Percentiles rank a stretch among this genome's conserved stretches.
phyloP scores from a whole-genome alignment of 2,329 filamentous ascomycete species.

The Colletotrichum godetiae region DNA sequence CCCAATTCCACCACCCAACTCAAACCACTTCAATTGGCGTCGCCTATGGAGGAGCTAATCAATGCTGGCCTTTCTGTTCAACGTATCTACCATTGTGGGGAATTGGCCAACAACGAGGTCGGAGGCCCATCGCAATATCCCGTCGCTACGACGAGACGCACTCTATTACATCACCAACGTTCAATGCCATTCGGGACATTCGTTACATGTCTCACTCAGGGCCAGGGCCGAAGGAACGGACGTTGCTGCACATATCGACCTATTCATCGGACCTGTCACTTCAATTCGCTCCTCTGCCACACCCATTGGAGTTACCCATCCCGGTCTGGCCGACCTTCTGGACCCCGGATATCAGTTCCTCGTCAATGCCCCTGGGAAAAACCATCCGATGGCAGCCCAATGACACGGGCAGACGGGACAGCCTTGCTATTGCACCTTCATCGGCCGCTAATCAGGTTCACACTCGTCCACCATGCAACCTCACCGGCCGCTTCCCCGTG shows the following conservation, averaged over 20 bases:
- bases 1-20: background rate
- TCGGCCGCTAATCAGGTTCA: conserved; percentile 27
- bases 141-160: conserved; percentile 7
- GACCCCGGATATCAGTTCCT: conserved; percentile 24
- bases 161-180: conserved; percentile 13
- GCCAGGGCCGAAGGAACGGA: background rate
- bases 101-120: background rate
- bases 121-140: conserved; percentile 25
- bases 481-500: conserved; percentile 33
- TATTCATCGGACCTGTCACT: background rate
- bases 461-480: conserved; percentile 21
- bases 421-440: conserved; percentile 20
- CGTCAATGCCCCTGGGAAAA: conserved; percentile 10
- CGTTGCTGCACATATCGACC: conserved; percentile 8
- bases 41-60: background rate
- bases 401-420: conserved; percentile 5
- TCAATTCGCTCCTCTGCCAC: conserved; percentile 25
- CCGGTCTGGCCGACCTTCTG: conserved; percentile 21
- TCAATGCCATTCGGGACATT: background rate
- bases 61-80: background rate
- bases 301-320: conserved; percentile 11
- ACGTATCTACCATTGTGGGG: conserved; percentile 9
- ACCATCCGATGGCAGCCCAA: conserved; percentile 22
- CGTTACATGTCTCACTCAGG: conserved; percentile 8
- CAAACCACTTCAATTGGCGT: background rate